Base-by-base conservation (phyloP, 768 basidiomycete species). In the Trametes villosa region DNA sequence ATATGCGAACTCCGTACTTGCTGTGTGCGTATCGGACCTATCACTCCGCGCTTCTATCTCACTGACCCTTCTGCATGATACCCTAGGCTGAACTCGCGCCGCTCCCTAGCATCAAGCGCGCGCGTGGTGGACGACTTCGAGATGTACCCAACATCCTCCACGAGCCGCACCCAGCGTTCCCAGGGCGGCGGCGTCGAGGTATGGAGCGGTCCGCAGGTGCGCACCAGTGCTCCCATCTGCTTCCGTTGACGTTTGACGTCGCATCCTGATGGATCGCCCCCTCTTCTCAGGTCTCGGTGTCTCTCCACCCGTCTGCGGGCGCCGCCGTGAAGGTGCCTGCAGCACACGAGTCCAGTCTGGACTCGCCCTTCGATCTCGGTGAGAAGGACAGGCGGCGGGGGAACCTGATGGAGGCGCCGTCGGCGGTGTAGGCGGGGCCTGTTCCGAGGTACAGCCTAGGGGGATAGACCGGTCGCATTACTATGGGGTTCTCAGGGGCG, bases 101-200 rank as follows among this genome's bases (percentile, higher is more conserved):
- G 40, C n/a, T 41, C 52, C 4, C 29, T 53, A 1, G 24, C 36
- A 3, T 52, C 51, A 17, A 41, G 51, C 51, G 29, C 51, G 18
- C 36, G 38, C 36, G 51, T 52, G 9, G 51, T 52, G n/a, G 51
- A 52, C 51, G 51, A 52, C 52, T 53, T 53, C 38, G 40, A 41
- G 38, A 29, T 53, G 40, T 53, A 53, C 52, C 40, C 40, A 18
- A 53, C 52, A 8, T 40, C 13, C 8, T 42, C 11, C 26, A 42
- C 52, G 27, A 53, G 40, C 41, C 52, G 52, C 15, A 9, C 29
- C 52, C 52, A 53, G 40, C 40, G 52, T 17, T 30, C 52, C 15
- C 38, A 53, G 12, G 17, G 9, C 33, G 33, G 33, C 33, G 33
- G 33, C 33, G 33, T 34, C 33, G 33, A 34, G 33, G 33, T 13